Evolutionary conservation across 768 basidiomycete genomes (phyloP).

Genomic region (Plicaturopsis crispa): DNA sequence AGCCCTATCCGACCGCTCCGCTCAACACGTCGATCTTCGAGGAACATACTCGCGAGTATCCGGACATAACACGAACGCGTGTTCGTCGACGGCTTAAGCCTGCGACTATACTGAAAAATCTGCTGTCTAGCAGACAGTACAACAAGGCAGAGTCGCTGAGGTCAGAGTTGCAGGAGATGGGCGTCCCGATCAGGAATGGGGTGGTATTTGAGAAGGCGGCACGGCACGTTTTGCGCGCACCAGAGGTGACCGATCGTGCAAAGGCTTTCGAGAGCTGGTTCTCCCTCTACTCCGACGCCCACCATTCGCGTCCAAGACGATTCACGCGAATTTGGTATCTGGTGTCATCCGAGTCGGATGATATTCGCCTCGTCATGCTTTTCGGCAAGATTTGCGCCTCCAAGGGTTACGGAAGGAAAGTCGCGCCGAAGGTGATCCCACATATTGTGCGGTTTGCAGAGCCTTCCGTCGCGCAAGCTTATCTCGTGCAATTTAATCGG

Average conservation of each 20-base stretch:
- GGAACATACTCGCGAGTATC: constrained; percentile 25
- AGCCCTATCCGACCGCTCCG: constrained; percentile 23
- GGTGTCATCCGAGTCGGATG: constrained; percentile 16
- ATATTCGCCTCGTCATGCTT: constrained; percentile 28
- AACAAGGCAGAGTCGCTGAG: constrained; percentile 26
- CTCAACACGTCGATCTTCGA: constrained; percentile 31
- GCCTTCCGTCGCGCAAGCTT: constrained; percentile 23
- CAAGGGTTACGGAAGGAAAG: constrained; percentile 31
- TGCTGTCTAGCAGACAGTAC: constrained; percentile 14
- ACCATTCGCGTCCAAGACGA: constrained; percentile 13
- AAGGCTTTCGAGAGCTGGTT: constrained; percentile 33
- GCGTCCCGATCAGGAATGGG: constrained; percentile 27
- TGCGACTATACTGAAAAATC: constrained; percentile 2
- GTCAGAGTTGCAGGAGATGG: constrained; percentile 29
- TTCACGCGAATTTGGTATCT: constrained; percentile 26
- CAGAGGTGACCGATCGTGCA: constrained; percentile 11
- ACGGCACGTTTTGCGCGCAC: constrained; percentile 18
- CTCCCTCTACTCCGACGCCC: constrained; percentile 29
- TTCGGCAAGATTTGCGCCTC: constrained; percentile 36
- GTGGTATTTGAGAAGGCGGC: constrained; percentile 30
- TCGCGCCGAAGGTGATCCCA: constrained; percentile 18
- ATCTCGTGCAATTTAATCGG: constrained; percentile 25
- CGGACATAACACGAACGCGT: background rate
- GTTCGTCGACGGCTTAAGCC: constrained; percentile 5
- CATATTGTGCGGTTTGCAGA: constrained; percentile 36